Conservation (phyloP, 2,329 filamentous ascomycete genomes). For the Laburnicola sp. region DNA sequence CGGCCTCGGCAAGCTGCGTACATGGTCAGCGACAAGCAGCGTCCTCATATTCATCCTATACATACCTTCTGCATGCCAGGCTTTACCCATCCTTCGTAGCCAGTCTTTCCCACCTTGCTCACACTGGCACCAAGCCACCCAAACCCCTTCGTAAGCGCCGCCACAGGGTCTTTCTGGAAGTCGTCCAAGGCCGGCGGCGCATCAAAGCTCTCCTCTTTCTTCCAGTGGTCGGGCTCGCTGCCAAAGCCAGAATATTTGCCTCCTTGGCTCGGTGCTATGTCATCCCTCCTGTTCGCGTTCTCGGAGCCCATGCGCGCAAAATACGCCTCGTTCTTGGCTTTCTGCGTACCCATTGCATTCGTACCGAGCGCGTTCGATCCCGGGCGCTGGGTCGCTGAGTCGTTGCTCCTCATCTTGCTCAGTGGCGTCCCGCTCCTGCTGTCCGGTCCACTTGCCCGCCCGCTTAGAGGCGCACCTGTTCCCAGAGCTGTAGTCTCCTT, state of each 20-base stretch:
- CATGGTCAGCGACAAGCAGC: neutral
- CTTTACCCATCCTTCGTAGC: slow-evolving; percentile 90
- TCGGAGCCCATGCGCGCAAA: slow-evolving; percentile 83
- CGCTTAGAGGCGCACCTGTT: slow-evolving; percentile 34
- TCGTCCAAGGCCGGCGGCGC: slow-evolving; percentile 75
- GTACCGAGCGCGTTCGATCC: slow-evolving; percentile 46
- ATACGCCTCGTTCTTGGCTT: slow-evolving; percentile 78
- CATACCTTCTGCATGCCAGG: slow-evolving; percentile 85
- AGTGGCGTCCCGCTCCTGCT: slow-evolving; percentile 46
- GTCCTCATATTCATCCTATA: neutral
- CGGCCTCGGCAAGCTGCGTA: slow-evolving; percentile 70
- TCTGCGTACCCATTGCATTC: slow-evolving; percentile 48
- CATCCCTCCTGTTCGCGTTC: slow-evolving; percentile 75
- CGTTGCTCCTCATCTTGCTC: slow-evolving; percentile 40
- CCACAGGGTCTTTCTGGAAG: slow-evolving; percentile 87
- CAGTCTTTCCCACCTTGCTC: slow-evolving; percentile 84
- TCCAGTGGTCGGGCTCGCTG: slow-evolving; percentile 65
- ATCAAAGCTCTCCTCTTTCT: slow-evolving; percentile 45
- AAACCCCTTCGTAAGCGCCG: slow-evolving; percentile 85
- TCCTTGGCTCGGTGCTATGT: slow-evolving; percentile 82
- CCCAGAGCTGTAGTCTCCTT: slow-evolving; percentile 30
- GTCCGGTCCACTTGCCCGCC: slow-evolving; percentile 40
- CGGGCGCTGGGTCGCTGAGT: slow-evolving; percentile 35
- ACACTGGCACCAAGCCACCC: slow-evolving; percentile 92
- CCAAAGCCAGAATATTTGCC: slow-evolving; percentile 94